Evolutionary conservation across 2,329 filamentous ascomycete genomes (phyloP).

Genomic region (Camillea tinctor): DNA sequence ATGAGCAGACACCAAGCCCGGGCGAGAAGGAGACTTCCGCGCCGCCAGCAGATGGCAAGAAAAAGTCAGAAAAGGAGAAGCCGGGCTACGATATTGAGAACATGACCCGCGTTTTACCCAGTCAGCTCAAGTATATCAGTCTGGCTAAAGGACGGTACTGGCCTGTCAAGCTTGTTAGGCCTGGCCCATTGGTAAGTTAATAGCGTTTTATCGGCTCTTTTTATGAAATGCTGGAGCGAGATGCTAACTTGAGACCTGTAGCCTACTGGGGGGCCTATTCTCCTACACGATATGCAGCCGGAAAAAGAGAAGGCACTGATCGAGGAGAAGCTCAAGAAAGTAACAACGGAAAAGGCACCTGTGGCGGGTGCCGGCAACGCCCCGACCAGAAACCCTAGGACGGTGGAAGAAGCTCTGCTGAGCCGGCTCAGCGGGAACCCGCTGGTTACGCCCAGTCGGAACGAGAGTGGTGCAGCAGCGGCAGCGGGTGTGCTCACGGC

Average conservation of each 20-base stretch:
- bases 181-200: constrained; percentile 61
- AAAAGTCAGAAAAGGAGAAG: constrained; percentile 94
- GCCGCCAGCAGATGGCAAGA: constrained; percentile 64
- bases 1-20: constrained; percentile 44
- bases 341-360: constrained; percentile 60
- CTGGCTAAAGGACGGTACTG: constrained; percentile 89
- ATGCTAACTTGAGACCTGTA: constrained; percentile 47
- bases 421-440: constrained; percentile 26
- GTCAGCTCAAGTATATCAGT: constrained; percentile 92
- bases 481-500: constrained; percentile 81
- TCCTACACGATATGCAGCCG: constrained; percentile 83
- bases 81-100: constrained; percentile 94
- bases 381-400: constrained; percentile 25
- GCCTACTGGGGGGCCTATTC: constrained; percentile 89
- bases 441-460: constrained; percentile 22
- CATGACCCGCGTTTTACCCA: constrained; percentile 90
- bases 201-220: constrained; percentile 18
- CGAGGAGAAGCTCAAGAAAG: constrained; percentile 91
- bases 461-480: constrained; percentile 58
- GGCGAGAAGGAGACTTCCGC: constrained; percentile 58
- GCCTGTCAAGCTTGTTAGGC: constrained; percentile 64
- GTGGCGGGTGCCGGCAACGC: constrained; percentile 41
- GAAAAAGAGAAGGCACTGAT: constrained; percentile 76
- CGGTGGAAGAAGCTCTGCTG: constrained; percentile 34
- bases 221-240: background rate